Evolutionary conservation across 768 basidiomycete genomes (phyloP).

Genomic region (Lepiota venenata): DNA sequence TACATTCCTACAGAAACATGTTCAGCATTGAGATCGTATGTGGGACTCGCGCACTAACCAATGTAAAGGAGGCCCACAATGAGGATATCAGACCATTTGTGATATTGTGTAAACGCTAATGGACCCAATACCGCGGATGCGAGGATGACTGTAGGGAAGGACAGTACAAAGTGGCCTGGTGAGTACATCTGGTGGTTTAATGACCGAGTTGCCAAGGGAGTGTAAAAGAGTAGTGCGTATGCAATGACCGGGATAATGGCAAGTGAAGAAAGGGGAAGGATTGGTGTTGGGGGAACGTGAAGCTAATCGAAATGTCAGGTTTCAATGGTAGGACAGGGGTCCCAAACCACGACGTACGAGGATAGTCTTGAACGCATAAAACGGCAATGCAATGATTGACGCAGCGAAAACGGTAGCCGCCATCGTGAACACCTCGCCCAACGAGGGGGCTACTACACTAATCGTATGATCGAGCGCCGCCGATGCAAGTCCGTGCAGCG

Average conservation of each 20-base stretch:
- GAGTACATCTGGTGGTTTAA: constrained; percentile 46
- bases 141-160: constrained; percentile 50
- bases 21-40: neutral
- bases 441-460: constrained; percentile 50
- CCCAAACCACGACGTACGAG: no score
- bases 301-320: constrained; percentile 31
- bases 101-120: constrained; percentile 61
- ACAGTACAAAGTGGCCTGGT: constrained; percentile 53
- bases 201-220: constrained; percentile 46
- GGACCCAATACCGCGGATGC: constrained; percentile 52
- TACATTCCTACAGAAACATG: constrained; percentile 41
- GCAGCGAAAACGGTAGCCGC: constrained; percentile 61
- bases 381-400: constrained; percentile 56
- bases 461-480: constrained; percentile 62
- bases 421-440: constrained; percentile 54
- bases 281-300: constrained; percentile 45
- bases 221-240: constrained; percentile 57
- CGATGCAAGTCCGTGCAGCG: constrained; percentile 56
- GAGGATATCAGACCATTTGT: constrained; percentile 54
- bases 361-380: constrained; percentile 58
- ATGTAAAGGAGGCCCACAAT: constrained; percentile 59
- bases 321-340: constrained; percentile 11
- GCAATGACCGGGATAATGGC: constrained; percentile 60
- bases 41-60: constrained; percentile 35
- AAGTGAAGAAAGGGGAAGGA: constrained; percentile 55